These are phyloP conservation scores for Ophiocordyceps australis DNA, from an alignment of 2,329 filamentous ascomycete genomes.

Conservation along the genomic window DNA sequence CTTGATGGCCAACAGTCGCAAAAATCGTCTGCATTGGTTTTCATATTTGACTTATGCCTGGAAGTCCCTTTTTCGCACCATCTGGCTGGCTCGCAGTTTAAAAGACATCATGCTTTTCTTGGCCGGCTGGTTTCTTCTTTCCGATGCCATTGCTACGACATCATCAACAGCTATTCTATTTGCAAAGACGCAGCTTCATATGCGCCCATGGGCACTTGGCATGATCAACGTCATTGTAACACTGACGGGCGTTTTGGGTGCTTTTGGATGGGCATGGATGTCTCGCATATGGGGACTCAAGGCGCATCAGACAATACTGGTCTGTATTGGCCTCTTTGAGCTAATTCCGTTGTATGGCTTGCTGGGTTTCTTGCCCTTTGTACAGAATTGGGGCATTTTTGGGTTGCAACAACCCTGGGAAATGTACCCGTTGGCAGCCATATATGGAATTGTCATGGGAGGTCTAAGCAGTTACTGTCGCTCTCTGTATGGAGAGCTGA, in stretches of 20 bases:
- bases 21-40: slow-evolving; percentile 28
- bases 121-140: slow-evolving; percentile 83
- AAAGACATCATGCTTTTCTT: slow-evolving; percentile 65
- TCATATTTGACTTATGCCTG: slow-evolving; percentile 71
- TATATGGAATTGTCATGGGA: slow-evolving; percentile 91
- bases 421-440: slow-evolving; percentile 80
- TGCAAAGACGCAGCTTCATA: slow-evolving; percentile 80
- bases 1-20: slow-evolving; percentile 27
- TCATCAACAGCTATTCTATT: slow-evolving; percentile 90
- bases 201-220: slow-evolving; percentile 74
- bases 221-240: slow-evolving; percentile 92
- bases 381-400: slow-evolving; percentile 55
- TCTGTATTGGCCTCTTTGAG: slow-evolving; percentile 83
- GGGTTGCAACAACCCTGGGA: slow-evolving; percentile 93
- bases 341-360: slow-evolving; percentile 85
- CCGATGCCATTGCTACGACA: slow-evolving; percentile 85
- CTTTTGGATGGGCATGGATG: slow-evolving; percentile 74
- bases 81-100: slow-evolving; percentile 54
- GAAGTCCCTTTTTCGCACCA: slow-evolving; percentile 67
- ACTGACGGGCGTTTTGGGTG: slow-evolving; percentile 64
- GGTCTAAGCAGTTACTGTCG: slow-evolving; percentile 84
- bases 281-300: slow-evolving; percentile 50
- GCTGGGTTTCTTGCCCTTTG: slow-evolving; percentile 67
- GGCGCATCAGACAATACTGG: slow-evolving; percentile 76
- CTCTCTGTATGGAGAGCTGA: slow-evolving; percentile 80